A percentile compares a stretch with the other conserved stretches of the same genome.
Evolutionary conservation across 148 eudicot genomes (phyloP).

Genomic region (Persicaria maculosa): DNA sequence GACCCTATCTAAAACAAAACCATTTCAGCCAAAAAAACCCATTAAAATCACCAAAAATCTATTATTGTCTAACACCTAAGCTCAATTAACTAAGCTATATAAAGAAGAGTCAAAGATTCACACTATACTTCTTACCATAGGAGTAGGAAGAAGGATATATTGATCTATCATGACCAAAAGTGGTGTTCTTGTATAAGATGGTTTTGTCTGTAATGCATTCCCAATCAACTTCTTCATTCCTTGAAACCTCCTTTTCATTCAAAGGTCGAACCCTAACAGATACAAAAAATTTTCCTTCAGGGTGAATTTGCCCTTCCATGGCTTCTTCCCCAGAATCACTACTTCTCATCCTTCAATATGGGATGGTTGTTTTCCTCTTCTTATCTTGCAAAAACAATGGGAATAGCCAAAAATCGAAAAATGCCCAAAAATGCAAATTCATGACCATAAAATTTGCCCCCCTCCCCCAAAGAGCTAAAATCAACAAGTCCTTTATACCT

Average conservation of each 20-base stretch:
- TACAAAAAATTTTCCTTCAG: constrained; percentile 63
- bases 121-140: constrained; percentile 47
- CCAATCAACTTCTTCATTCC: constrained; percentile 79
- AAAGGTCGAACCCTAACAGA: constrained; percentile 89
- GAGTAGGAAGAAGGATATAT: constrained; percentile 71
- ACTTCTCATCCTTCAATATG: not conserved
- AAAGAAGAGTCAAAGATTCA: not conserved
- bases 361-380: not conserved
- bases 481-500: not conserved
- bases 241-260: constrained; percentile 62
- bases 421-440: not conserved
- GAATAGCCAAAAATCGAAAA: not conserved
- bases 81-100: not conserved
- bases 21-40: constrained; percentile 16
- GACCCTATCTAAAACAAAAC: constrained; percentile 55
- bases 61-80: not conserved
- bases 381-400: not conserved
- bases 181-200: constrained; percentile 54
- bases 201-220: constrained; percentile 60
- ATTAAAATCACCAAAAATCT: constrained; percentile 13
- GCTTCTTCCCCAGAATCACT: not conserved
- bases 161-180: constrained; percentile 48
- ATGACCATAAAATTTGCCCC: not conserved
- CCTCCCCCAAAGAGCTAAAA: not conserved
- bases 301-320: not conserved